Conservation (phyloP, 495 filamentous ascomycete species). For the Penicillium psychrofluorescens region DNA sequence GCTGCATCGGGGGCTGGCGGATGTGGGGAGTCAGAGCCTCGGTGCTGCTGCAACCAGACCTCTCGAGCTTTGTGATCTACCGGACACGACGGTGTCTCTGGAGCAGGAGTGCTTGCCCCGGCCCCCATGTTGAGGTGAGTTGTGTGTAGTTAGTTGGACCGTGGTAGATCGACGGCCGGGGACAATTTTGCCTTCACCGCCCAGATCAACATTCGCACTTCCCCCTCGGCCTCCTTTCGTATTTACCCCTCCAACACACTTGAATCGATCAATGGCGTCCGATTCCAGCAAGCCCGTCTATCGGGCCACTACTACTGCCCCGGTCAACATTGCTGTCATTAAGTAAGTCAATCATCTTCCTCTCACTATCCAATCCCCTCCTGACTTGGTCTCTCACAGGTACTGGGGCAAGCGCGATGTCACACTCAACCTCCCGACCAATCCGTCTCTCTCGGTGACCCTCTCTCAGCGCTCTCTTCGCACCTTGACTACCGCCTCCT, state of each 20-base stretch:
- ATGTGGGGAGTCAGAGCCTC: conserved; percentile 22
- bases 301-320: conserved; percentile 89
- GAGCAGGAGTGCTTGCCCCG: conserved; percentile 32
- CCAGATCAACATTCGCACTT: conserved; percentile 4
- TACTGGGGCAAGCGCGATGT: conserved; percentile 98
- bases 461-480: conserved; percentile 90
- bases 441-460: conserved; percentile 93
- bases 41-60: conserved; percentile 62
- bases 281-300: conserved; percentile 48
- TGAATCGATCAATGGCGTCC: conserved; percentile 32
- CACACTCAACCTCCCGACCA: conserved; percentile 90
- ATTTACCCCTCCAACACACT: conserved; percentile 10
- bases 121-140: conserved; percentile 27
- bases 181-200: conserved; percentile 30
- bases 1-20: conserved; percentile 19
- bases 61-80: conserved; percentile 83
- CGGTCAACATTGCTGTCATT: conserved; percentile 98
- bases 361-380: conserved; percentile 3
- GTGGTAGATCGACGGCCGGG: conserved; percentile 10
- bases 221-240: background rate
- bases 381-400: conserved; percentile 38
- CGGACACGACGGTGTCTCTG: conserved; percentile 53
- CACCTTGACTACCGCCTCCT: conserved; percentile 92
- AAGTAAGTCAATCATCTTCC: conserved; percentile 53
- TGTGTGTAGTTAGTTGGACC: background rate